Evolutionary conservation across 345 rosid genomes (phyloP), one percentile per base, ranked within the genome.

Genomic region (Iberis pinnata): DNA sequence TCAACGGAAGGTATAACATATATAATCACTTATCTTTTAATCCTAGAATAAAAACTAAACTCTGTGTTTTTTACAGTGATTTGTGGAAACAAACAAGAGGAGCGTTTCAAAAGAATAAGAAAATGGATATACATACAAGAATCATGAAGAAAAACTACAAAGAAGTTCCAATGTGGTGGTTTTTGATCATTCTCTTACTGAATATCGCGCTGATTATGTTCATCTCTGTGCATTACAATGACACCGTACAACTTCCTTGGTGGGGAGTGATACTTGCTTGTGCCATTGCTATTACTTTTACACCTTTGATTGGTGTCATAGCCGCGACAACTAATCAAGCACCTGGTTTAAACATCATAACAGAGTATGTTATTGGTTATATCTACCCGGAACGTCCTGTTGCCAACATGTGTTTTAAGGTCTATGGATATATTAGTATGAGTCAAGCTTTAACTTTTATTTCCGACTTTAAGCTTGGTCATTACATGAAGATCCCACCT

Each of bases 321-420:
- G 61, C 18, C 13, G 87, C 95, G 8, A 85, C 95, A 24, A 83
- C 92, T 26, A 83, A 78, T 50, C 84, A 80, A 69, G 62, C 72
- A 69, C 90, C 90, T 0, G 97, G 97, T 24, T 63, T 85, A 64
- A 89, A 85, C 65, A 51, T 89, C 33, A 85, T 89, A 29, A 85
- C 95, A 0, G 97, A 89, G 58, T 85, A 82, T 49, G 78, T 85
- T 26, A 85, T 89, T 1, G 97, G 95, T 11, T 85, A 85, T 45
- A 56, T 78, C 49, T 78, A 83, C 60, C 97, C 97, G 0, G 97
- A 80, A 69, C 74, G 70, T 46, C 97, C 97, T n/a, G 89, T 89
- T 29, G 97, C 97, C 7, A 89, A 89, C 71, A 85, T 89, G 87
- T 81, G 92, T 68, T 89, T 89, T 78, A 89, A 89, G 76, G 88